These are phyloP conservation scores for Hericium alpestre DNA, from an alignment of 768 basidiomycete species.

Conservation along the genomic window DNA sequence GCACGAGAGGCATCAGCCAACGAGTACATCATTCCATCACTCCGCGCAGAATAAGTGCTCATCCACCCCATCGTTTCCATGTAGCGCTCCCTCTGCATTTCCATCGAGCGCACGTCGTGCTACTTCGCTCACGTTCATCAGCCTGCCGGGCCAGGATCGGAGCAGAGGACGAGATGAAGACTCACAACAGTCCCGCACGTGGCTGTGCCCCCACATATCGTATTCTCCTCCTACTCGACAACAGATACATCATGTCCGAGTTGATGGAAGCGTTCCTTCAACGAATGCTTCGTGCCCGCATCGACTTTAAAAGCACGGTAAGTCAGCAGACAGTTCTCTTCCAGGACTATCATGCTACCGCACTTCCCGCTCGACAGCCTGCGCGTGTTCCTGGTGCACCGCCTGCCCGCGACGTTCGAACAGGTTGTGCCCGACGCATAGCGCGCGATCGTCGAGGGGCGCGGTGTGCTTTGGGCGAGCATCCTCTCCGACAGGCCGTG, in stretches of 20 bases:
- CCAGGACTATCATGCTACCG: too few relatives aligned
- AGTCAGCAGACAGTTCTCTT: too few relatives aligned
- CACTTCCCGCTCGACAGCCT: too few relatives aligned
- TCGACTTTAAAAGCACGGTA: too few relatives aligned
- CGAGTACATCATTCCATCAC: constrained; percentile 2
- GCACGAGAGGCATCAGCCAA: constrained; percentile 39
- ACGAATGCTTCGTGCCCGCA: constrained; percentile 31
- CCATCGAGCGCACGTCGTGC: constrained; percentile 63
- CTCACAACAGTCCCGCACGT: constrained; percentile 70
- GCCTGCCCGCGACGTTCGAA: too few relatives aligned
- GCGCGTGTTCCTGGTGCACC: too few relatives aligned
- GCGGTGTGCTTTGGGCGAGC: too few relatives aligned
- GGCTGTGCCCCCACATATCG: constrained; percentile 42
- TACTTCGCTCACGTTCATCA: constrained; percentile 29
- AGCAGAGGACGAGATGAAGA: constrained; percentile 10
- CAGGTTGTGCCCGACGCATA: too few relatives aligned
- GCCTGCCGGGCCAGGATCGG: background rate
- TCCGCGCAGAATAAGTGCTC: background rate
- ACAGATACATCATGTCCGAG: constrained; percentile 40
- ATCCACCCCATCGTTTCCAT: constrained; percentile 74
- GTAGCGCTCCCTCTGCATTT: constrained; percentile 76
- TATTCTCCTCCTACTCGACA: constrained; percentile 14
- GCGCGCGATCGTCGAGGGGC: too few relatives aligned
- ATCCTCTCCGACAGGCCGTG: too few relatives aligned
- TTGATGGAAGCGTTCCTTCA: constrained; percentile 36